Evolutionary conservation across 768 basidiomycete genomes (phyloP).

Genomic region (Xerocomus brunneocitrinus): DNA sequence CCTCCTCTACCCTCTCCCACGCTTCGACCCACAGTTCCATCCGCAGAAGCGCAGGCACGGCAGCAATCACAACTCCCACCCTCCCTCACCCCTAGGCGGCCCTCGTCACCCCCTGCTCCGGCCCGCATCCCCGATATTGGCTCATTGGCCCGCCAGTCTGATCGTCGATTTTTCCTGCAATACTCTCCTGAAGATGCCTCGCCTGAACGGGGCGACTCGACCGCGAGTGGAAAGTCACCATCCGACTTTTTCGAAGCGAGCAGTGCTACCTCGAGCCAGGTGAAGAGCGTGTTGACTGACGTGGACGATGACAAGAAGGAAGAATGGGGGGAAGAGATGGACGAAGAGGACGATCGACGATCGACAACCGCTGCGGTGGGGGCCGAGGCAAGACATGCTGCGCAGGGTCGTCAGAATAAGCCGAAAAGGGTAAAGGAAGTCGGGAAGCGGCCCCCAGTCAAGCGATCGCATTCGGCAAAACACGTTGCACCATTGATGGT

Average conservation of each 20-base stretch:
- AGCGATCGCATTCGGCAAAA: slow-evolving; percentile 29
- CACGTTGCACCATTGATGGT: slow-evolving; percentile 27
- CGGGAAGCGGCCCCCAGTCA: slow-evolving; percentile 23
- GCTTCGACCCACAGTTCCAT: slow-evolving; percentile 5
- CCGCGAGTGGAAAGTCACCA: slow-evolving; percentile 31
- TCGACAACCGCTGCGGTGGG: slow-evolving; percentile 14
- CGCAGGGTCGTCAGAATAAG: slow-evolving; percentile 19
- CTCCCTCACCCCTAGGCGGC: slow-evolving; percentile 2
- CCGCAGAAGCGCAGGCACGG: slow-evolving; percentile 1
- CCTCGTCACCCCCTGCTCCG: slow-evolving; percentile 1
- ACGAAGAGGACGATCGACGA: slow-evolving; percentile 20
- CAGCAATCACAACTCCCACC: slow-evolving; percentile 21
- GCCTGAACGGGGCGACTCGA: slow-evolving; percentile 32
- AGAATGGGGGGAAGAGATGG: slow-evolving; percentile 13
- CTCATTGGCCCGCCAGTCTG: slow-evolving; percentile 33
- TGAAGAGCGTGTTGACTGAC: slow-evolving; percentile 22
- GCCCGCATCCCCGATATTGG: slow-evolving; percentile 17
- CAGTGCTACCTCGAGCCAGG: slow-evolving; percentile 33
- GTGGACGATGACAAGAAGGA: slow-evolving; percentile 14
- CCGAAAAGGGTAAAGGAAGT: slow-evolving; percentile 33
- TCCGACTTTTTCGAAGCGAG: slow-evolving; percentile 33
- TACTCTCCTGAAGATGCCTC: slow-evolving; percentile 40
- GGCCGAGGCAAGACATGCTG: slow-evolving; percentile 5
- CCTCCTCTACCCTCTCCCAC: slow-evolving; percentile 29
- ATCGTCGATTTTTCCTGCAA: slow-evolving; percentile 43